Evolutionary conservation across 306 rosid genomes (phyloP), one percentile per base, ranked within the genome.

Genomic region (Luffa acutangula): DNA sequence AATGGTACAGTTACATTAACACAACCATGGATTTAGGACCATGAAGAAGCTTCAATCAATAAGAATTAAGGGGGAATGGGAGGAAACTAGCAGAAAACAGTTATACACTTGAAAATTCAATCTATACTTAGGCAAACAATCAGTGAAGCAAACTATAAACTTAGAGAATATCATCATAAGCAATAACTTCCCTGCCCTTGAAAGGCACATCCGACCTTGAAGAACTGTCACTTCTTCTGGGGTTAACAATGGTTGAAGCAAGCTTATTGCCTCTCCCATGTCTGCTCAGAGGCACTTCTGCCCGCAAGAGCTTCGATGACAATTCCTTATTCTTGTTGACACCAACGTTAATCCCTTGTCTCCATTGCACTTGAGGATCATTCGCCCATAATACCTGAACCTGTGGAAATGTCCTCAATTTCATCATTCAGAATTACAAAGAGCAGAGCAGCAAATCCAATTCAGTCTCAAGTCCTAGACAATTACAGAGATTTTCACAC

Each of bases 361-460:
- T 87, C 98, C 98, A 93, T 83, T 89, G 87, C 13, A 91, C 94
- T 41, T 86, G 81, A 69, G 94, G 96, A 78, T 94, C 98, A 0
- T 93, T 89, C 59, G 96, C 96, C 97, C 98, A 94, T 82, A 94
- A 33, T 18, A 94, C 97, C 83, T 90, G 86, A 71, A 92, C 89
- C 98, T 92, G 90, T 80, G 69, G 63, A 51, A 54, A 34, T 48
- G 15, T 36, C 20, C 73, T 45, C 62, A 43, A 66, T 10, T 66
- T 48, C 43, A 70, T 45, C 49, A 18, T 39, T 45, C 21, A 79
- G 13, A 64, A 17, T n/a, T 20, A 62, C 14, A 46, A 15, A 12
- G 4, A 7, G 13, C 6, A 9, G 5, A 75, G 25, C 33, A 67
- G 10, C 11, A 64, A 14, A 14, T 36, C 45, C 43, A 12, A 12